phyloP scores from a whole-genome alignment of 345 rosid genomes.

The Lepidium africanum region DNA sequence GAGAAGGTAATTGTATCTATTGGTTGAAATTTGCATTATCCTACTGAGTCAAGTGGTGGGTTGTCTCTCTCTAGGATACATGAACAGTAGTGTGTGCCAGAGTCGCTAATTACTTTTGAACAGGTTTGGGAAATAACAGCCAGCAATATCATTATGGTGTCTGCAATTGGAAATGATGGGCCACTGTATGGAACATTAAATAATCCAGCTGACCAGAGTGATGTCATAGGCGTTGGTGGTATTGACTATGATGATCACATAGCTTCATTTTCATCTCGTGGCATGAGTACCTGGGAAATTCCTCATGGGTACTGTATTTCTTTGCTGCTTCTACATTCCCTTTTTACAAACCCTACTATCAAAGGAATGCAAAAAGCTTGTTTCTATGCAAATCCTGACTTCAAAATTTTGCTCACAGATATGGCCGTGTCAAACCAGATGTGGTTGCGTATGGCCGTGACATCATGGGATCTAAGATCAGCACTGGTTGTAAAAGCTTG shows the following conservation, averaged over 20 bases:
- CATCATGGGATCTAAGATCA: constrained; percentile 94
- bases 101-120: constrained; percentile 10
- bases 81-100: not conserved
- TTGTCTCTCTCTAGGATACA: constrained; percentile 1
- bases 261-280: constrained; percentile 98
- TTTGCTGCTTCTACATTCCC: not conserved
- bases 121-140: constrained; percentile 99
- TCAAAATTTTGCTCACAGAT: constrained; percentile 35
- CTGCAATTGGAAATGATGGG: constrained; percentile 99
- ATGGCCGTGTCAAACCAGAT: constrained; percentile 95
- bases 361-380: not conserved
- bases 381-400: not conserved
- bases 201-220: constrained; percentile 99
- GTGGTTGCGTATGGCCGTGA: constrained; percentile 96
- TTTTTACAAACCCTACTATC: not conserved
- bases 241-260: constrained; percentile 94
- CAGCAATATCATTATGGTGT: constrained; percentile 93
- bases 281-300: constrained; percentile 99
- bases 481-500: constrained; percentile 93
- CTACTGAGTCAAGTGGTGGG: not conserved
- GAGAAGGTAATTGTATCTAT: constrained; percentile 60
- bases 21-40: constrained; percentile 1
- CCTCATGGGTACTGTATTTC: constrained; percentile 79
- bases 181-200: constrained; percentile 95
- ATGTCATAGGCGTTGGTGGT: constrained; percentile 98